Evolutionary conservation across 2,329 filamentous ascomycete genomes (phyloP), one percentile per base, ranked within the genome.

Genomic region (Neonectria ditissima): DNA sequence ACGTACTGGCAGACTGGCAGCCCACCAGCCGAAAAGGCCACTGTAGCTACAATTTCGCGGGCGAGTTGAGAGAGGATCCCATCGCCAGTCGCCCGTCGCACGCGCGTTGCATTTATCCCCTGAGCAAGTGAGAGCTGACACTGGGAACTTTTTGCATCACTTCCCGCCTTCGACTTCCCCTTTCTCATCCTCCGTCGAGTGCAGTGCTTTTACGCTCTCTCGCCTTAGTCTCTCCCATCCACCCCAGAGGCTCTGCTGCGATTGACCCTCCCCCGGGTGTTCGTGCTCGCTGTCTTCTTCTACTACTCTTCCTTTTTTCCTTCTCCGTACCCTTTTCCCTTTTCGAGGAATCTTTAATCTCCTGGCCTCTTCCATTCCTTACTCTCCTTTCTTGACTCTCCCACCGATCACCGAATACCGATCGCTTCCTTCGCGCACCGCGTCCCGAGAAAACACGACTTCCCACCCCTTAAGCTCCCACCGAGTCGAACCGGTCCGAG

Each of bases 11-110:
- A 43, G 34, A 52, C 51, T 58, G 55, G 67, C n/a, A n/a, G n/a
- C n/a, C 65, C 65, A 62, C 48, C 28, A 69, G 55, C 62, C 63
- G 72, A 76, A 77, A 65, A 79, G 77, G 77, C 77, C 77, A 78
- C 76, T 78, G 76, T 77, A 78, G 76, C 76, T 78, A 78, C 76
- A 78, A 75, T 72, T 77, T 73, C 45, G 26, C 28, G 45, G 45
- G 45, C 32, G 32, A 16, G 59, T 55, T 58, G 57, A 62, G 30
- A 26, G 24, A 26, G 24, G 24, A 26, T 6, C 24, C 24, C 24
- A 26, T 26, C 24, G 24, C 24, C 24, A 26, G 24, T 63, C 67
- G 63, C 63, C 67, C 59, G 56, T 64, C 59, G 62, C 65, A 68
- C 61, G 59, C 59, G 52, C 48, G 39, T 55, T 48, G 47, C 43